A percentile compares a stretch with the other conserved stretches of the same genome.
Conservation (phyloP, 495 filamentous ascomycete species). For the Geopyxis carbonaria region DNA sequence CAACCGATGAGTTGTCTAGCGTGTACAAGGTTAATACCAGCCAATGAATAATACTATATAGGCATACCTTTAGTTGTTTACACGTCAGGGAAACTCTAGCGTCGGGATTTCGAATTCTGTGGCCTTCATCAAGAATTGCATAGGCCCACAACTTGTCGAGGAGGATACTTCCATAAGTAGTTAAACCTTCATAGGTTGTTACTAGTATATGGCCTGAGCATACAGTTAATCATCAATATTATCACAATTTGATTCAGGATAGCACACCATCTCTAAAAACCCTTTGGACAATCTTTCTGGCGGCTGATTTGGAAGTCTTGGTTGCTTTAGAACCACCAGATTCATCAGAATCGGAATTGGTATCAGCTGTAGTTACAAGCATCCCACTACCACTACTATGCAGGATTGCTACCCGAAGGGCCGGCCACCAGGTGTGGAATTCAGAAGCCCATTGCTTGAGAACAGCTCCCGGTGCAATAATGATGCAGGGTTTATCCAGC, state of each 20-base stretch:
- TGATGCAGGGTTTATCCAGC: slow-evolving; percentile 63
- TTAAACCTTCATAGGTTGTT: slow-evolving; percentile 85
- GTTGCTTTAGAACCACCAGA: slow-evolving; percentile 26
- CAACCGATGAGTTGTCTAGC: slow-evolving; percentile 65
- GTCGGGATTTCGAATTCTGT: slow-evolving; percentile 94
- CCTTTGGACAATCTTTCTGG: slow-evolving; percentile 59
- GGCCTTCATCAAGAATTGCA: slow-evolving; percentile 88
- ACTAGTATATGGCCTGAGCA: slow-evolving; percentile 59
- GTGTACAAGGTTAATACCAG: neutral
- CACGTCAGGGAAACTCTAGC: slow-evolving; percentile 79
- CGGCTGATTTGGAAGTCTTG: slow-evolving; percentile 36
- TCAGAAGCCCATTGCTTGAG: slow-evolving; percentile 96
- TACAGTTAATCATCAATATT: neutral
- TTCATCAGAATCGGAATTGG: slow-evolving; percentile 41
- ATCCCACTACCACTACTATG: slow-evolving; percentile 93
- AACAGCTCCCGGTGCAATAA: slow-evolving; percentile 85
- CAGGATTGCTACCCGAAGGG: slow-evolving; percentile 80
- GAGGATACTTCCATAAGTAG: slow-evolving; percentile 64
- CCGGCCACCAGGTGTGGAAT: slow-evolving; percentile 95
- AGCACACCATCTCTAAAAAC: slow-evolving; percentile 51
- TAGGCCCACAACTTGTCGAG: slow-evolving; percentile 77
- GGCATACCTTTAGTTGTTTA: slow-evolving; percentile 48
- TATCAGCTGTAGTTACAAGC: slow-evolving; percentile 40
- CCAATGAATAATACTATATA: neutral
- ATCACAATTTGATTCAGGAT: neutral